Base-by-base conservation (phyloP, 768 basidiomycete species). In the Hysterangium stoloniferum region DNA sequence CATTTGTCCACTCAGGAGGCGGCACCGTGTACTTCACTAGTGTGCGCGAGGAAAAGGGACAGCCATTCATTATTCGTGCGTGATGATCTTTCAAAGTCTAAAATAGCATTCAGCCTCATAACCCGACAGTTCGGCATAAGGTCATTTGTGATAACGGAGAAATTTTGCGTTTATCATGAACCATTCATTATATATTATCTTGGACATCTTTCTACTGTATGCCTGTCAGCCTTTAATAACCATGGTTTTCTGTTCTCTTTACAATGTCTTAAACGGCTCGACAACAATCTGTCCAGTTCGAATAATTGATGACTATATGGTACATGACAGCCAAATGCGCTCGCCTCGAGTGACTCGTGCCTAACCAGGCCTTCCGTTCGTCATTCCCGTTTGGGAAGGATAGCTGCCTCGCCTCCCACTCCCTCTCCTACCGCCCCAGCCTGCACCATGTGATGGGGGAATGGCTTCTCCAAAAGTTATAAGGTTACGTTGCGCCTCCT, bases 401-500 rank as follows among this genome's bases (percentile, higher is more conserved):
- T 20, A 36, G 34, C 27, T 48, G 9, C 66, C 64, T 54, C 76
- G 57, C 50, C 69, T 64, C 13, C 56, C 19, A 4, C 53, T 40
- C 25, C 71, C 66, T 20, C 72, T 65, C 45, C 73, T 68, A 2
- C 70, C 69, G 17, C 74, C 83, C 82, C 84, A 86, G 15, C 82
- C 84, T 42, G 79, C 76, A n/a, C 85, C 82, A 65, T 86, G 86
- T 9, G 80, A 82, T 33, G 84, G 84, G 24, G 85, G 85, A 0
- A 86, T 86, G 6, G 87, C 80, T 62, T 91, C 88, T 2, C 88
- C 89, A 71, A 92, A 92, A 6, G 88, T 91, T 27, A 84, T 84
- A 7, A 91, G 79, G 58, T 91, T 91, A 65, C 77, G 79, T 64
- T 88, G 86, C 53, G 88, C 67, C 61, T 91, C 88, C 58, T 90